Percentiles rank a stretch among this genome's conserved stretches.
These are phyloP conservation scores for Trametes elegans DNA, from an alignment of 768 basidiomycete genomes.

Conservation along the genomic window DNA sequence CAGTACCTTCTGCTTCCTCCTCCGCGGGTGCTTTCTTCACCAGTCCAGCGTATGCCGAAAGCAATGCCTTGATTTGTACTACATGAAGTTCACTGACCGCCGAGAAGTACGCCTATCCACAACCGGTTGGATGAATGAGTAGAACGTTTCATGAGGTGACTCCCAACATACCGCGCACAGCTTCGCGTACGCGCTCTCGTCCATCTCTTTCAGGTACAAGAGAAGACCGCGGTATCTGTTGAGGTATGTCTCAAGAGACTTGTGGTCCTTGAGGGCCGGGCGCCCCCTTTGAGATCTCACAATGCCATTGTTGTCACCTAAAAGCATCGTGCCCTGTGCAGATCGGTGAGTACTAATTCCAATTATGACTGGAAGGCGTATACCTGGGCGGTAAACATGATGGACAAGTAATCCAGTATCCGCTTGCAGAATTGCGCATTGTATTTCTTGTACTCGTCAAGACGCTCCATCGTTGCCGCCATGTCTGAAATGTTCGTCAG, in stretches of 20 bases:
- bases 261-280: constrained; percentile 59
- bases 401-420: constrained; percentile 81
- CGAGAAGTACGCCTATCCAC: constrained; percentile 96
- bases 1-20: constrained; percentile 67
- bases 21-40: constrained; percentile 73
- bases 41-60: constrained; percentile 53
- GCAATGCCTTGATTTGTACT: constrained; percentile 73
- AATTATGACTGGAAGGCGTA: constrained; percentile 17
- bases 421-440: constrained; percentile 94
- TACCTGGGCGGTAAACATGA: constrained; percentile 93
- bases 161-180: constrained; percentile 72
- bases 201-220: constrained; percentile 95
- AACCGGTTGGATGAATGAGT: too few relatives aligned
- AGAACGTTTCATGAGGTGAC: neutral
- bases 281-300: constrained; percentile 42
- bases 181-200: constrained; percentile 82
- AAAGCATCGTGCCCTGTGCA: constrained; percentile 61
- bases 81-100: constrained; percentile 79
- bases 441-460: constrained; percentile 87
- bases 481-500: constrained; percentile 82
- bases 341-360: neutral
- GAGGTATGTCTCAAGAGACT: constrained; percentile 75
- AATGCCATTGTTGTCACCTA: constrained; percentile 62
- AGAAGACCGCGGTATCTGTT: constrained; percentile 88
- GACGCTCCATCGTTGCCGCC: constrained; percentile 94